Evolutionary conservation across 75 land plant species (phyloP).

Genomic region (Pinus albicaulis): DNA sequence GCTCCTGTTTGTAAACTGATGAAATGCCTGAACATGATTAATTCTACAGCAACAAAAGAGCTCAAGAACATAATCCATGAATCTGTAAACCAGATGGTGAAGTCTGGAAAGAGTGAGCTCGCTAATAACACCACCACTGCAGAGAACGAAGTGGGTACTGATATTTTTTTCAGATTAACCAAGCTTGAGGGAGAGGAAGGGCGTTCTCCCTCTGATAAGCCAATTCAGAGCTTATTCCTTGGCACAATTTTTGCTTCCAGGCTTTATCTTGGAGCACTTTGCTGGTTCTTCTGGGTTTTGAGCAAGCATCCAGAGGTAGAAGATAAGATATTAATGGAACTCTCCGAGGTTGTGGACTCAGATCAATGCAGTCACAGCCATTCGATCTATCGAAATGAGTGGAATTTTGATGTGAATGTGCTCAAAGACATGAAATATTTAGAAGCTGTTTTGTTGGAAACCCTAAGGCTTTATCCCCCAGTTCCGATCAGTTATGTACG

Average conservation of each 20-base stretch:
- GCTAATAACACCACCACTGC: background rate
- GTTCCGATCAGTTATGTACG: background rate
- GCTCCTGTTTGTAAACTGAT: too few species aligned
- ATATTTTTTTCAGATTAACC: constrained; percentile 48
- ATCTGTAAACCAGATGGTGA: too few species aligned
- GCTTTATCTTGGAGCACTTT: background rate
- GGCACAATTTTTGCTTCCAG: background rate
- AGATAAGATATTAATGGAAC: background rate
- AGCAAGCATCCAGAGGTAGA: background rate
- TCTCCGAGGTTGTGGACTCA: background rate
- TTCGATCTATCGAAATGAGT: background rate
- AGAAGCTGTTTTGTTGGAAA: too few species aligned
- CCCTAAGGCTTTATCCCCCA: too few species aligned
- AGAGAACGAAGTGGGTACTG: constrained; percentile 38
- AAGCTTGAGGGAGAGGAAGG: background rate
- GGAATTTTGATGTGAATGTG: too few species aligned
- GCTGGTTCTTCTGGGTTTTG: constrained; percentile 5
- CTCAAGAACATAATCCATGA: too few species aligned
- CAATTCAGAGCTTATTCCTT: constrained; percentile 49
- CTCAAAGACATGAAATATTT: too few species aligned
- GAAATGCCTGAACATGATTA: too few species aligned
- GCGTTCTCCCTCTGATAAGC: background rate
- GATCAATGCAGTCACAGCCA: background rate
- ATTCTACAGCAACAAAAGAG: too few species aligned
- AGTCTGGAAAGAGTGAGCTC: constrained; percentile 42